Evolutionary conservation across 148 eudicot genomes (phyloP).

Genomic region (Euryodendron excelsum): DNA sequence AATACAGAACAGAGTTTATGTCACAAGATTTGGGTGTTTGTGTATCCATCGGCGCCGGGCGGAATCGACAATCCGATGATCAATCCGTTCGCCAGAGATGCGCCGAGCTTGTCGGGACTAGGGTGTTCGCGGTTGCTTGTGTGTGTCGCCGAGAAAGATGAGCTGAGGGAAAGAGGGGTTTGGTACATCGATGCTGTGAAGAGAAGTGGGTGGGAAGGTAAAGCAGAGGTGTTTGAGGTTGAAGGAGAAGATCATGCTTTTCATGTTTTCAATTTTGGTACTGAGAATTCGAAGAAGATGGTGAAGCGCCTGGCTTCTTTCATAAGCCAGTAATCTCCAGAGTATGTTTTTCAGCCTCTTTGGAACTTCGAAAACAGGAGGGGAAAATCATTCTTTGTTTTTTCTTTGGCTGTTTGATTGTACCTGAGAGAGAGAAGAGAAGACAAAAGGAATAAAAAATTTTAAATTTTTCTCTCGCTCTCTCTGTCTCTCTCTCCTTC

Average conservation of each 20-base stretch:
- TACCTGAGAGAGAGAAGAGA: too few species aligned
- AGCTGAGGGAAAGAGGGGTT: conserved; percentile 25
- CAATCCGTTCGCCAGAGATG: conserved; percentile 36
- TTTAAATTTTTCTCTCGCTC: too few species aligned
- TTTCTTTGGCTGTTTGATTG: too few species aligned
- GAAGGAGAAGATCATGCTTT: conserved; percentile 36
- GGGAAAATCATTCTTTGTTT: too few species aligned
- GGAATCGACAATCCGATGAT: conserved; percentile 35
- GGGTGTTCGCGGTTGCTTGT: conserved; percentile 39
- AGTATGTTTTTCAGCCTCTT: too few species aligned
- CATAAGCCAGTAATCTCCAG: neutral
- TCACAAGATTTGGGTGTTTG: conserved; percentile 34
- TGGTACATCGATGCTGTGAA: conserved; percentile 25
- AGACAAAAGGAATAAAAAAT: too few species aligned
- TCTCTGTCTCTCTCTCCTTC: too few species aligned
- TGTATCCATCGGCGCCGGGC: conserved; percentile 22
- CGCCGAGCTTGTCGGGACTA: conserved; percentile 27
- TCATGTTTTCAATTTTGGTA: conserved; percentile 29
- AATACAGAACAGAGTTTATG: neutral
- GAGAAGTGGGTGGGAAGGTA: conserved; percentile 34
- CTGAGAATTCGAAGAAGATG: conserved; percentile 27
- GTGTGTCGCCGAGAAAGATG: conserved; percentile 37
- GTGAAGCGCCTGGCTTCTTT: conserved; percentile 30
- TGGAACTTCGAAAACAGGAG: too few species aligned
- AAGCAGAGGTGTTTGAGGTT: conserved; percentile 27